phyloP scores from a whole-genome alignment of 164 flowering plant species.

The Buxus sempervirens region DNA sequence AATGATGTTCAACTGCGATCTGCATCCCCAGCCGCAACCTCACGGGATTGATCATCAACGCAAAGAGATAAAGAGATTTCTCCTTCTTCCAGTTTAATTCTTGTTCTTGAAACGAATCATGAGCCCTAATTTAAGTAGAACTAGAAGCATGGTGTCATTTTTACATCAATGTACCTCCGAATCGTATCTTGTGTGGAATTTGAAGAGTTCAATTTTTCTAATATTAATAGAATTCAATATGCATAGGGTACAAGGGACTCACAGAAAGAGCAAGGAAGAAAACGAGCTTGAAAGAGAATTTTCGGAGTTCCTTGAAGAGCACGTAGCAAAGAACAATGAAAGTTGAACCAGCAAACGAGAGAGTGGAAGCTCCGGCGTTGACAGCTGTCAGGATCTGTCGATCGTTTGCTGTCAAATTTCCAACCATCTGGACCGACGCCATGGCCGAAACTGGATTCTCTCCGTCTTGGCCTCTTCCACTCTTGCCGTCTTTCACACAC shows the following conservation, averaged over 20 bases:
- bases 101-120: too few species aligned
- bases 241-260: conserved; percentile 2
- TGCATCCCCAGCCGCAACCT: too few species aligned
- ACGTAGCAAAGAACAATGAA: conserved; percentile 93
- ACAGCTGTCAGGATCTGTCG: conserved; percentile 54
- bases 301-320: conserved; percentile 88
- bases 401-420: conserved; percentile 44
- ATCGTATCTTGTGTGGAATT: not conserved
- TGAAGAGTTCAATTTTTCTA: not conserved
- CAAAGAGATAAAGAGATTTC: too few species aligned
- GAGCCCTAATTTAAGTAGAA: too few species aligned
- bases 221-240: not conserved
- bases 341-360: conserved; percentile 72
- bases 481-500: too few species aligned
- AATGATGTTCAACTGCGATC: too few species aligned
- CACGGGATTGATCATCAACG: too few species aligned
- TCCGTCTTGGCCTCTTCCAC: too few species aligned
- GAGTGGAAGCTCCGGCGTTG: conserved; percentile 67
- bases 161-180: not conserved
- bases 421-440: conserved; percentile 8
- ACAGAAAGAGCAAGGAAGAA: conserved; percentile 96
- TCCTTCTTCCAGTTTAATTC: too few species aligned
- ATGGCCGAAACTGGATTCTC: not conserved
- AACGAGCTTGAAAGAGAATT: conserved; percentile 97
- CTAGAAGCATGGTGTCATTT: too few species aligned